Evolutionary conservation across 176 grass and related monocot species (phyloP), one percentile per base, ranked within the genome.

Genomic region (Phragmites australis): DNA sequence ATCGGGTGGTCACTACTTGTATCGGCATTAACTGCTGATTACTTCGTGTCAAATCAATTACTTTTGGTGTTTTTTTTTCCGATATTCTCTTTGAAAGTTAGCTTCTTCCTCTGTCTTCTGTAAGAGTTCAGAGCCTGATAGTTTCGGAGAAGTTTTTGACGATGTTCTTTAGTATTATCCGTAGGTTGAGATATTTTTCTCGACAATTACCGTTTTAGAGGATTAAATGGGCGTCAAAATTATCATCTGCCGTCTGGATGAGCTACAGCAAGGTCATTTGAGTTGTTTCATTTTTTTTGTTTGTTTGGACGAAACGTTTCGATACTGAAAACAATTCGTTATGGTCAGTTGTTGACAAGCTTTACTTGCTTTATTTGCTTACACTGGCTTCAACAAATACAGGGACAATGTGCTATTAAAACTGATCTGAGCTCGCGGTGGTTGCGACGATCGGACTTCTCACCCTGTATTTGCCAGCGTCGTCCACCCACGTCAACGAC

Each of bases 371-470:
- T 70, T 43, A 6, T 74, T 74, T 53, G 37, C 32, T 54, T 37
- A 46, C 4, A 16, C 62, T n/a, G 21, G 15, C 15, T 46, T 8
- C 5, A 72, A 22, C 54, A 39, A 40, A 65, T 78, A 22, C 21
- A 51, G 41, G 13, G 9, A 2, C n/a, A n/a, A 54, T 48, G n/a
- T 23, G 16, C 9, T 43, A 6, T 77, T 85, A 81, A 31, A 81
- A 12, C 55, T 7, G 82, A 10, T 30, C 30, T n/a, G 87, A 79
- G 70, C 75, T 88, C 34, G 76, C 60, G 4, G 90, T 88, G 17
- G 93, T 93, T 19, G 51, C 93, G 1, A 98, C 86, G 14, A 98
- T 93, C 3, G 96, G 88, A 54, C 92, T 98, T 57, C 92, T 91
- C 21, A 94, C 96, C 21, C 68, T 34, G 81, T 98, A 88, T 60